Evolutionary conservation across 345 rosid genomes (phyloP).

Genomic region (Brassica nigra): DNA sequence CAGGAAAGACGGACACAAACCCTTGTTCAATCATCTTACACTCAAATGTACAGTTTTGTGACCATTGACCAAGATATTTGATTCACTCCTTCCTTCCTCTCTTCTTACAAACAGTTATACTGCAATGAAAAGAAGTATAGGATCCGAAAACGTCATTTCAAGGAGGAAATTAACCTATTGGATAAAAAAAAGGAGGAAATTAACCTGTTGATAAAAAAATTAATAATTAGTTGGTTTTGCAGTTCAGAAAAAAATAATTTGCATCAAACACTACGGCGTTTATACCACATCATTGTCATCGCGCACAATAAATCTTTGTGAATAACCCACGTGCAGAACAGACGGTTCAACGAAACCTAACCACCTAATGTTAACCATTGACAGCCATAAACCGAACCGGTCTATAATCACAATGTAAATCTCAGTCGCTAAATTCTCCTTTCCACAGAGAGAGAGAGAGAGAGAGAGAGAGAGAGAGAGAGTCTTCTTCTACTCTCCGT

Average conservation of each 20-base stretch:
- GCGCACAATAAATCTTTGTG: too few relatives aligned
- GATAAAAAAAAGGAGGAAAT: background rate
- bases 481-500: slow-evolving; percentile 27
- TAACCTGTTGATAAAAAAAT: slow-evolving; percentile 16
- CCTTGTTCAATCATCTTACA: slow-evolving; percentile 3
- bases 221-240: background rate
- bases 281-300: background rate
- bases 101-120: background rate
- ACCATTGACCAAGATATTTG: background rate
- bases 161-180: too few relatives aligned
- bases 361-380: background rate
- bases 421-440: background rate
- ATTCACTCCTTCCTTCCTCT: slow-evolving; percentile 22
- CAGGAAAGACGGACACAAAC: background rate
- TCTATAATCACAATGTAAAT: slow-evolving; percentile 1
- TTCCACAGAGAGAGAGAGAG: slow-evolving; percentile 11
- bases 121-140: too few relatives aligned
- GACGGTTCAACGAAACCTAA: background rate
- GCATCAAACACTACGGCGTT: background rate
- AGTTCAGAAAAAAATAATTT: background rate
- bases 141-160: too few relatives aligned
- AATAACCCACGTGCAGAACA: background rate
- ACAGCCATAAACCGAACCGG: slow-evolving; percentile 17
- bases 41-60: background rate
- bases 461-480: too few relatives aligned